These are phyloP conservation scores for Terfezia boudieri DNA, from an alignment of 495 filamentous ascomycete species.

Conservation along the genomic window DNA sequence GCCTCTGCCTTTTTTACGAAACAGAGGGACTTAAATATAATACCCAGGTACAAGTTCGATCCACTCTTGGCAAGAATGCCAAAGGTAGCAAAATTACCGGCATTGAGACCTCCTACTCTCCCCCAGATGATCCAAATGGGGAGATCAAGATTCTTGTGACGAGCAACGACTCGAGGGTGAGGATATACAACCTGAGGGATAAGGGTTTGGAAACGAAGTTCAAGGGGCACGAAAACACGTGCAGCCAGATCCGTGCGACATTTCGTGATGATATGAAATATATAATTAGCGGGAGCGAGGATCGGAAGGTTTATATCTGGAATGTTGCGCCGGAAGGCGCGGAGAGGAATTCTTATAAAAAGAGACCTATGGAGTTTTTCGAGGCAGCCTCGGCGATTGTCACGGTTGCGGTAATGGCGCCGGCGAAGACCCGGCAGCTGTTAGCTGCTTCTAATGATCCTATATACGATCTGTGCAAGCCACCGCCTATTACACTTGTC, in stretches of 20 bases:
- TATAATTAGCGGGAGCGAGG: constrained; percentile 86
- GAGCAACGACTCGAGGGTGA: constrained; percentile 87
- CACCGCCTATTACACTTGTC: constrained; percentile 68
- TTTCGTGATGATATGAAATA: constrained; percentile 78
- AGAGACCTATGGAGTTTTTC: constrained; percentile 62
- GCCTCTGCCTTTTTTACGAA: constrained; percentile 78
- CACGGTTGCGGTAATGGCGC: constrained; percentile 69
- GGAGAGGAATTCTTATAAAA: constrained; percentile 40
- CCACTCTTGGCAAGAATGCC: constrained; percentile 72
- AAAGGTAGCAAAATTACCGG: constrained; percentile 96
- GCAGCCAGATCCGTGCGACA: constrained; percentile 69
- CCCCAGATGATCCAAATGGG: constrained; percentile 36
- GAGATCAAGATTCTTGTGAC: constrained; percentile 76
- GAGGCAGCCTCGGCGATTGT: constrained; percentile 77
- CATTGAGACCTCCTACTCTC: constrained; percentile 52
- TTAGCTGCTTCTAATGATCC: constrained; percentile 70
- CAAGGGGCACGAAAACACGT: constrained; percentile 80
- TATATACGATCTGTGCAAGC: constrained; percentile 89
- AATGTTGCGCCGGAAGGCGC: constrained; percentile 32
- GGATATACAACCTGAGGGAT: constrained; percentile 68
- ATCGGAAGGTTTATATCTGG: constrained; percentile 79
- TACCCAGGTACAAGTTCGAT: constrained; percentile 72
- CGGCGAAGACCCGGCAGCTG: constrained; percentile 50
- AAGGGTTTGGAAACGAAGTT: constrained; percentile 74
- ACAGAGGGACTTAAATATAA: constrained; percentile 74